phyloP scores from a whole-genome alignment of 352 stramenopile species.

The Phytopythium delawarense region DNA sequence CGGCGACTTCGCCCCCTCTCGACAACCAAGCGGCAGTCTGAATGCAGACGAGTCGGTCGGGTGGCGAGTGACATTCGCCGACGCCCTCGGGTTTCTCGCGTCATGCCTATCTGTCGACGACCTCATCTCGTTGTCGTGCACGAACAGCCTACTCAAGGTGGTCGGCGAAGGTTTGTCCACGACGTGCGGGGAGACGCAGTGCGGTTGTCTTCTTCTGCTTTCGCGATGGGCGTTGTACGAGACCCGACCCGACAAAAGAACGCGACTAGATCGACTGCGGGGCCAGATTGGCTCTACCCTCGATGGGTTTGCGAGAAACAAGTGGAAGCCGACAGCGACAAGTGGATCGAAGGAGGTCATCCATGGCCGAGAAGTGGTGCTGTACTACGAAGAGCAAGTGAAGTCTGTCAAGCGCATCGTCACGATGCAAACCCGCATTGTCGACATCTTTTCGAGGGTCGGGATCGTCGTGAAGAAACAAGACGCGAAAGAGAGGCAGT shows the following conservation, averaged over 20 bases:
- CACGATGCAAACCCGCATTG: conserved; percentile 53
- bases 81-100: conserved; percentile 47
- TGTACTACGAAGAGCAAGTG: conserved; percentile 53
- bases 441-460: conserved; percentile 38
- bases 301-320: conserved; percentile 31
- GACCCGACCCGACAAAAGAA: conserved; percentile 14
- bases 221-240: conserved; percentile 48
- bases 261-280: conserved; percentile 19
- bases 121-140: not conserved
- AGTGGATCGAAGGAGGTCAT: conserved; percentile 2
- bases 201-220: conserved; percentile 46
- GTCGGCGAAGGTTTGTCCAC: conserved; percentile 28
- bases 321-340: conserved; percentile 32
- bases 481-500: not conserved
- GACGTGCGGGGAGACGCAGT: conserved; percentile 51
- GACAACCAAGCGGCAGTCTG: not conserved
- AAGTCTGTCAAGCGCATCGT: conserved; percentile 39
- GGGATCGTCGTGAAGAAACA: conserved; percentile 23
- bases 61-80: conserved; percentile 48
- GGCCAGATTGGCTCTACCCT: conserved; percentile 20
- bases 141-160: conserved; percentile 17
- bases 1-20: not conserved
- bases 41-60: not conserved
- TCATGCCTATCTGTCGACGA: conserved; percentile 23
- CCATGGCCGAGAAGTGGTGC: not conserved